These are phyloP conservation scores for Fomitopsis pinicola DNA, from an alignment of 1,284 basidiomycete genomes.

Conservation along the genomic window DNA sequence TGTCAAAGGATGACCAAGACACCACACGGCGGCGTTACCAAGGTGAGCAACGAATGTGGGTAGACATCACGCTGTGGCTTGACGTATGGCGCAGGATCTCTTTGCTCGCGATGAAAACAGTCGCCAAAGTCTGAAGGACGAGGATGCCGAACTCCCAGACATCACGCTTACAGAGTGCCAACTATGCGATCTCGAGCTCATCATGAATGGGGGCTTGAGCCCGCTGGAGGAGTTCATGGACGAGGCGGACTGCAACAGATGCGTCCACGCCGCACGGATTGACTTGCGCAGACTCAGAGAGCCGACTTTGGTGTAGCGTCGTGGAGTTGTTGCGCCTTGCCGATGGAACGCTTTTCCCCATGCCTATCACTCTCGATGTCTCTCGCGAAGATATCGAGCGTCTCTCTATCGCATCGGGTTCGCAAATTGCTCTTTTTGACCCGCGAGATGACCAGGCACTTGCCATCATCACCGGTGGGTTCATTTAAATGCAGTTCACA, in stretches of 20 bases:
- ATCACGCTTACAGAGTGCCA: constrained; percentile 94
- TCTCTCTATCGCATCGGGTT: constrained; percentile 66
- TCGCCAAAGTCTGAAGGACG: constrained; percentile 65
- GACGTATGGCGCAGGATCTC: constrained; percentile 59
- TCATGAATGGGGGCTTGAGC: constrained; percentile 96
- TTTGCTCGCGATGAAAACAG: constrained; percentile 78
- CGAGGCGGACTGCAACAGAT: constrained; percentile 89
- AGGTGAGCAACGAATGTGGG: constrained; percentile 42
- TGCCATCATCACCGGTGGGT: constrained; percentile 83
- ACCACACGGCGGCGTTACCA: constrained; percentile 91
- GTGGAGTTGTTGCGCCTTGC: constrained; percentile 83
- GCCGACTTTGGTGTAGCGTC: constrained; percentile 48
- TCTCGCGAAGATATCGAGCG: constrained; percentile 70
- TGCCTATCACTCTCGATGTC: constrained; percentile 94
- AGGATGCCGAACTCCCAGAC: constrained; percentile 70
- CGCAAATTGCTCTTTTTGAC: constrained; percentile 82
- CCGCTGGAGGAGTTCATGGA: constrained; percentile 98
- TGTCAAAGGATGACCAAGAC: constrained; percentile 66
- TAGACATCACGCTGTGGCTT: background rate
- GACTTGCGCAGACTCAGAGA: background rate
- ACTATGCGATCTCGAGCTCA: constrained; percentile 95
- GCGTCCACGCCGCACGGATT: constrained; percentile 14
- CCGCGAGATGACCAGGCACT: constrained; percentile 91
- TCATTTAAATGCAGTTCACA: background rate
- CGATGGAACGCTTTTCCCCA: constrained; percentile 88